phyloP scores from a whole-genome alignment of 2,329 filamentous ascomycete species.

The Coleophoma eucalyptorum region DNA sequence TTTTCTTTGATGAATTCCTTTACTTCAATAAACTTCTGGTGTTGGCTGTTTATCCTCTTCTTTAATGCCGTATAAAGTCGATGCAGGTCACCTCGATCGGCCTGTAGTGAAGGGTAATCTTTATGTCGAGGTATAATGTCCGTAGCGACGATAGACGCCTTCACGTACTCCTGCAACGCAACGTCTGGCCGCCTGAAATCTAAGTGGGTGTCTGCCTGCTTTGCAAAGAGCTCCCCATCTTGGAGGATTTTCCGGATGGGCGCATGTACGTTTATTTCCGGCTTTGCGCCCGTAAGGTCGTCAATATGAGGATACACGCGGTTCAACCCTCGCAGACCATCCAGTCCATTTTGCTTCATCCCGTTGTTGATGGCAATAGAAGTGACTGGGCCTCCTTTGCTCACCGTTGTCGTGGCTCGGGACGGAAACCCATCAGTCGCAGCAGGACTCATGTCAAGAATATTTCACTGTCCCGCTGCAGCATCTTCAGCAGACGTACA shows the following conservation, averaged over 20 bases:
- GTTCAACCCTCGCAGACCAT: conserved; percentile 12
- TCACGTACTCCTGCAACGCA: conserved; percentile 81
- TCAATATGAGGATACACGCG: conserved; percentile 36
- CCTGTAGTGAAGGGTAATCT: conserved; percentile 64
- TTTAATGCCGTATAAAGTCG: conserved; percentile 47
- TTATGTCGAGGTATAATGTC: conserved; percentile 73
- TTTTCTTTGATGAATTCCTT: conserved; percentile 59
- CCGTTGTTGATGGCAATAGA: conserved; percentile 12
- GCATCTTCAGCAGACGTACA: conserved; percentile 12
- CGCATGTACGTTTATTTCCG: conserved; percentile 27
- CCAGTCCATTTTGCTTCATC: conserved; percentile 7
- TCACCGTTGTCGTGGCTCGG: conserved; percentile 15
- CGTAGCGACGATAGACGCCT: conserved; percentile 74
- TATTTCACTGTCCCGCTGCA: conserved; percentile 3
- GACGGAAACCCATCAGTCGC: conserved; percentile 16
- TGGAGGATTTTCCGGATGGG: conserved; percentile 51
- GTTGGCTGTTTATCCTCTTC: conserved; percentile 43
- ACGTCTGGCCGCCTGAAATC: conserved; percentile 65
- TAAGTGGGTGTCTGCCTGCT: conserved; percentile 57
- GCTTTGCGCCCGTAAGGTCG: conserved; percentile 33
- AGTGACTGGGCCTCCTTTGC: conserved; percentile 18
- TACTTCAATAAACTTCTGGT: conserved; percentile 50
- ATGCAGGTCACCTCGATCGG: conserved; percentile 44
- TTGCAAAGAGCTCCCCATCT: conserved; percentile 47
- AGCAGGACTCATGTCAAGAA: conserved; percentile 25